Conservation (phyloP, 805 yeast genomes). For the Kodamaea laetipori region DNA sequence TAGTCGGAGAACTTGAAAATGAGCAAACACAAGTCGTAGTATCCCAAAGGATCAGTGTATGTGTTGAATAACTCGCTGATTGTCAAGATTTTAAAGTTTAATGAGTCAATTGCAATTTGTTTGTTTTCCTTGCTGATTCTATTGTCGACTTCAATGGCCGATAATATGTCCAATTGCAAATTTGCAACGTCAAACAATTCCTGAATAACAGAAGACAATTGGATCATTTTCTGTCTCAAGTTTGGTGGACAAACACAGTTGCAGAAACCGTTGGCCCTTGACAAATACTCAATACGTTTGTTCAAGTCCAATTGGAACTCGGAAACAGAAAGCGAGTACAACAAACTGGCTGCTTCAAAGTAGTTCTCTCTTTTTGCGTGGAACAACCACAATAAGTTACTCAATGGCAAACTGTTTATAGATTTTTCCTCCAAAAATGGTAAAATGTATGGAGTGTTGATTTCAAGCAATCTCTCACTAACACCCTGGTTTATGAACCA, state of each 20-base stretch:
- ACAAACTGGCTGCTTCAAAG: conserved; percentile 78
- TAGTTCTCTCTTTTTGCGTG: conserved; percentile 80
- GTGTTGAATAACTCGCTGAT: conserved; percentile 82
- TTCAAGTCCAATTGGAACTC: conserved; percentile 67
- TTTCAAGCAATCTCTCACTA: conserved; percentile 72
- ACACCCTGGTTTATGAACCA: conserved; percentile 84
- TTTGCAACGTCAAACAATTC: conserved; percentile 86
- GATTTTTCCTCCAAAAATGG: conserved; percentile 74
- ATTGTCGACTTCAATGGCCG: conserved; percentile 51
- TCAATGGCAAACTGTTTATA: conserved; percentile 63
- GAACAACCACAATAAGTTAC: conserved; percentile 85
- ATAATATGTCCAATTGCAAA: conserved; percentile 69
- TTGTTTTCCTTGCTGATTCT: conserved; percentile 53
- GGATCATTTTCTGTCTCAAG: conserved; percentile 73
- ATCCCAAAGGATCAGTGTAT: conserved; percentile 85
- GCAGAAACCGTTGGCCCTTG: conserved; percentile 92
- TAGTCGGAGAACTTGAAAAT: conserved; percentile 84
- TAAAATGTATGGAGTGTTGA: conserved; percentile 79
- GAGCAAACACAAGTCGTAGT: conserved; percentile 75
- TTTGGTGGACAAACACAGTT: conserved; percentile 79
- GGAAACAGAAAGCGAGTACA: conserved; percentile 70
- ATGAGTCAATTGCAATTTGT: conserved; percentile 49
- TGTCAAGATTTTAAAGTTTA: conserved; percentile 66
- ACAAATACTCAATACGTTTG: conserved; percentile 81
- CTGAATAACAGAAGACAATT: conserved; percentile 65